phyloP scores from a whole-genome alignment of 371 early-diverging fungal species.

The Mortierella sp. region DNA sequence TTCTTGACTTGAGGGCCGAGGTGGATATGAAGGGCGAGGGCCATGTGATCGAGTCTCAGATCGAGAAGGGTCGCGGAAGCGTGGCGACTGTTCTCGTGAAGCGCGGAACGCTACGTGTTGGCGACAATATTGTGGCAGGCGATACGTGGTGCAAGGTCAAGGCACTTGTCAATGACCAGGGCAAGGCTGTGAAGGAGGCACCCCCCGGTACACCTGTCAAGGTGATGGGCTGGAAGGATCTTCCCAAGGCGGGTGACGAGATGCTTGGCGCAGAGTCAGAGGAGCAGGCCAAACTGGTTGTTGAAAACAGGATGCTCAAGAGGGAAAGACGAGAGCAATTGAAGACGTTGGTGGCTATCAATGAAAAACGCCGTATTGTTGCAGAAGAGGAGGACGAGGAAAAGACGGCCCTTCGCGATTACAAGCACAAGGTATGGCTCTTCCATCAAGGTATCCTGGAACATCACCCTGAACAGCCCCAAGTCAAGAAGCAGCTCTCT shows the following conservation, averaged over 20 bases:
- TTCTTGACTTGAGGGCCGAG: conserved; percentile 88
- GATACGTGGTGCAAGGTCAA: conserved; percentile 91
- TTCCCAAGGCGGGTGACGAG: conserved; percentile 92
- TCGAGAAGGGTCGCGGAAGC: conserved; percentile 86
- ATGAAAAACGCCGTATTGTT: conserved; percentile 73
- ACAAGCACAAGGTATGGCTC: conserved; percentile 73
- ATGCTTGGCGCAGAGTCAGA: conserved; percentile 80
- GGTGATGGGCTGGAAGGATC: conserved; percentile 92
- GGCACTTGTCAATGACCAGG: conserved; percentile 82
- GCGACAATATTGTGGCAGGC: conserved; percentile 85
- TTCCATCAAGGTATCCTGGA: conserved; percentile 74
- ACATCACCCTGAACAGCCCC: conserved; percentile 63
- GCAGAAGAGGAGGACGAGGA: conserved; percentile 72
- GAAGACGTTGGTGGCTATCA: conserved; percentile 78
- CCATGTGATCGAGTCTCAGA: conserved; percentile 87
- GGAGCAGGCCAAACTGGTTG: conserved; percentile 81
- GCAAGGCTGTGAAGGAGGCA: conserved; percentile 77
- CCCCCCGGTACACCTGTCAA: conserved; percentile 90
- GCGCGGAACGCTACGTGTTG: conserved; percentile 84
- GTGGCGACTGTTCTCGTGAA: conserved; percentile 89
- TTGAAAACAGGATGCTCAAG: conserved; percentile 72
- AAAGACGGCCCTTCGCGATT: conserved; percentile 66
- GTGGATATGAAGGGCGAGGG: conserved; percentile 79
- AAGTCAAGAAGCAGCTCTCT: conserved; percentile 38
- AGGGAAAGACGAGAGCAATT: conserved; percentile 70